phyloP scores from a whole-genome alignment of 73 alveolate genomes.

The Blepharisma japonicum region DNA sequence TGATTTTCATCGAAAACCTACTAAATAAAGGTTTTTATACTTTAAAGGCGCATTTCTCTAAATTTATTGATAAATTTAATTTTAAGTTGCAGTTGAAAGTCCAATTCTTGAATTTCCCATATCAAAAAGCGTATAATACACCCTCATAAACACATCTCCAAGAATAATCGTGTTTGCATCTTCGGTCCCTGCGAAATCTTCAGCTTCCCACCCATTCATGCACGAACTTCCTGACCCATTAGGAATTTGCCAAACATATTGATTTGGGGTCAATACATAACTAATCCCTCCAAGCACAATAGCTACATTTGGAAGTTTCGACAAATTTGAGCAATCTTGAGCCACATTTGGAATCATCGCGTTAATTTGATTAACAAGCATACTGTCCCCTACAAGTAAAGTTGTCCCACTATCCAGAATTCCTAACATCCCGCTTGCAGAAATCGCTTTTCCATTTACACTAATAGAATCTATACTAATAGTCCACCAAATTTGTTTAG shows the following conservation, averaged over 20 bases:
- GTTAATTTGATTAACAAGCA: slow-evolving; percentile 48
- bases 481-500: too few relatives aligned
- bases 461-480: too few relatives aligned
- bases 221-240: slow-evolving; percentile 4
- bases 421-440: neutral
- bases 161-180: slow-evolving; percentile 24
- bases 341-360: slow-evolving; percentile 47
- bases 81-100: too few relatives aligned
- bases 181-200: too few relatives aligned
- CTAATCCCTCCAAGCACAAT: slow-evolving; percentile 45
- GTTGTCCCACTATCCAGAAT: slow-evolving; percentile 62
- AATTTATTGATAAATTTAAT: too few relatives aligned
- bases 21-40: too few relatives aligned
- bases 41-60: too few relatives aligned
- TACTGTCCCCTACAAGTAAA: slow-evolving; percentile 46
- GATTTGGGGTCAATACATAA: slow-evolving; percentile 43
- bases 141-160: slow-evolving; percentile 62
- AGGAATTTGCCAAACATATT: too few relatives aligned
- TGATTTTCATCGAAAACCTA: too few relatives aligned
- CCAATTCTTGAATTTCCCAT: slow-evolving; percentile 28
- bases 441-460: too few relatives aligned
- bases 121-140: slow-evolving; percentile 50
- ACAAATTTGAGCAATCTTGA: slow-evolving; percentile 48
- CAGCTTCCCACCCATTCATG: too few relatives aligned
- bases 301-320: slow-evolving; percentile 48